Conservation (phyloP, 768 basidiomycete species). For the Albatrellus ellisii region DNA sequence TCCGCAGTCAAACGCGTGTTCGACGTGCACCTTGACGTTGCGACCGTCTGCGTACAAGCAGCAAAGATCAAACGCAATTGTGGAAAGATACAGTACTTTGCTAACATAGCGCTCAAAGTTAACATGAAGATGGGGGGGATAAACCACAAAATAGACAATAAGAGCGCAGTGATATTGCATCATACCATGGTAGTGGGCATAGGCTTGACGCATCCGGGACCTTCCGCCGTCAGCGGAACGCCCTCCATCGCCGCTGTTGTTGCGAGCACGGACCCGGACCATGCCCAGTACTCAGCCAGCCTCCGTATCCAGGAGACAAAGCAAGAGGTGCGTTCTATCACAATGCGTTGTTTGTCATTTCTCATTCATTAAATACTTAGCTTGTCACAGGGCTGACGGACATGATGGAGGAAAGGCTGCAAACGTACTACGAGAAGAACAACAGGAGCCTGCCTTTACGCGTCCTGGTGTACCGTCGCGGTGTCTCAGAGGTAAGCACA, state of each 20-base stretch:
- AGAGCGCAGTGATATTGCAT: constrained; percentile 25
- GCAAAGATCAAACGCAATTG: constrained; percentile 56
- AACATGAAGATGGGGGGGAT: constrained; percentile 44
- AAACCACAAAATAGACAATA: constrained; percentile 32
- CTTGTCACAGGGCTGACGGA: constrained; percentile 35
- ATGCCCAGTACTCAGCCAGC: constrained; percentile 36
- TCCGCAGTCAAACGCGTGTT: constrained; percentile 38
- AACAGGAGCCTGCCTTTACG: constrained; percentile 27
- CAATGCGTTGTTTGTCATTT: background rate
- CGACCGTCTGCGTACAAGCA: constrained; percentile 64
- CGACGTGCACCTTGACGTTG: constrained; percentile 33
- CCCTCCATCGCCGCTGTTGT: constrained; percentile 43
- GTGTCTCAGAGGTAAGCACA: constrained; percentile 56
- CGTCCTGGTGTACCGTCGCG: constrained; percentile 49
- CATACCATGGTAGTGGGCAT: constrained; percentile 45
- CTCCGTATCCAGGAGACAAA: constrained; percentile 38
- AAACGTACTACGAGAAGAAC: constrained; percentile 25
- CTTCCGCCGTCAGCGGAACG: constrained; percentile 45
- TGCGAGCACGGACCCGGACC: constrained; percentile 30
- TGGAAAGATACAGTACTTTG: constrained; percentile 38
- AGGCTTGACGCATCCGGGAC: constrained; percentile 70
- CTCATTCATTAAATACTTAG: constrained; percentile 9
- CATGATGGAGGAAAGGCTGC: constrained; percentile 38
- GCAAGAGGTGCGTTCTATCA: constrained; percentile 45
- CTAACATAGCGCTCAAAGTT: constrained; percentile 40